phyloP scores from a whole-genome alignment of 495 filamentous ascomycete species.

The Penicillium flavigenum region DNA sequence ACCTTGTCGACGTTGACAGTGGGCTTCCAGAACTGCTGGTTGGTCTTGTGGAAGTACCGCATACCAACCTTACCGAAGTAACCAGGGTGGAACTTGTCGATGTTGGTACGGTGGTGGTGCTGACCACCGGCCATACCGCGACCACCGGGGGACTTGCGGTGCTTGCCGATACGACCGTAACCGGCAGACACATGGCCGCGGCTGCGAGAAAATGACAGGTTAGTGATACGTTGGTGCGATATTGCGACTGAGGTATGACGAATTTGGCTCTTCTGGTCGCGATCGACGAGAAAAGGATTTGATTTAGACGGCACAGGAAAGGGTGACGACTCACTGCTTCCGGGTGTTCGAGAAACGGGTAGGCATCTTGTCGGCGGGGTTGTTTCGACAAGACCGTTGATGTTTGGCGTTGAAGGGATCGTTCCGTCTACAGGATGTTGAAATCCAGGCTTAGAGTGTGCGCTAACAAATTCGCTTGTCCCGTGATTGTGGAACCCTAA shows the following conservation, averaged over 20 bases:
- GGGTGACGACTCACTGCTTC: constrained; percentile 66
- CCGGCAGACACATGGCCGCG: constrained; percentile 94
- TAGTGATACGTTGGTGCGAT: constrained; percentile 22
- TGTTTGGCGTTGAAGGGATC: constrained; percentile 46
- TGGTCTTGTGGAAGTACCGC: constrained; percentile 89
- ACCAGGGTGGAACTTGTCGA: constrained; percentile 93
- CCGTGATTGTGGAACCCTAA: constrained; percentile 37
- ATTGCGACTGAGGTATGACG: constrained; percentile 21
- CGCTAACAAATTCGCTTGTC: constrained; percentile 46
- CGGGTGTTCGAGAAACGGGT: constrained; percentile 78
- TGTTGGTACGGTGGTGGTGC: constrained; percentile 93
- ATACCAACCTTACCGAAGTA: constrained; percentile 99
- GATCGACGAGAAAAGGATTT: constrained; percentile 20
- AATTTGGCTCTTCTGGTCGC: constrained; percentile 24
- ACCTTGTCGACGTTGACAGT: constrained; percentile 91
- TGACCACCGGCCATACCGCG: constrained; percentile 92
- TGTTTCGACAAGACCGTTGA: constrained; percentile 48
- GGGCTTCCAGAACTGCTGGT: constrained; percentile 91
- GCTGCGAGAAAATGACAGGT: constrained; percentile 45
- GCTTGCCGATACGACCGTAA: constrained; percentile 89
- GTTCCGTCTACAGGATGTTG: constrained; percentile 40
- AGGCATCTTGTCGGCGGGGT: constrained; percentile 66
- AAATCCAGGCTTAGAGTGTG: constrained; percentile 49
- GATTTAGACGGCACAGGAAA: constrained; percentile 22
- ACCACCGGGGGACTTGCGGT: constrained; percentile 92